Base-by-base conservation (phyloP, 257 asterid species). In the Handroanthus guayacan region DNA sequence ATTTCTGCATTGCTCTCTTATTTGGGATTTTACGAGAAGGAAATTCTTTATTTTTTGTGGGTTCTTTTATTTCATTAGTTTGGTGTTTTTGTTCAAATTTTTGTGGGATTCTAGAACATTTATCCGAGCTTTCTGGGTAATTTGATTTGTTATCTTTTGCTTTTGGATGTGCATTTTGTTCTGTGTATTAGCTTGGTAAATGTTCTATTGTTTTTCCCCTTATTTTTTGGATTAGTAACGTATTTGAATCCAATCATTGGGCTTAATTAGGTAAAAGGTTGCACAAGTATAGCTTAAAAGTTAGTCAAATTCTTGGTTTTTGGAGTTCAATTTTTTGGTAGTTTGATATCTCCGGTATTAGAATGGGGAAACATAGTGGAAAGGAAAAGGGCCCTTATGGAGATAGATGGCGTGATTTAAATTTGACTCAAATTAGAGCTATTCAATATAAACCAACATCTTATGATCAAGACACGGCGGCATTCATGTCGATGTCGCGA, bases 401-500 rank as follows among this genome's bases (percentile, higher is more conserved):
- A 25, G 84, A 85, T 47, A 92, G 77, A 76, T 84, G 94, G 79
- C 83, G 86, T 37, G 87, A 77, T 38, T 38, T 82, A 38, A 81
- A 52, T 77, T 48, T 65, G 70, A 85, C 86, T 76, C 88, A 86
- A 68, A 82, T 80, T 66, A 82, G 84, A 51, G 63, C 74, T n/a
- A 63, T 77, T n/a, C 87, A 83, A 20, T 82, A 72, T 55, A 84
- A 89, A 72, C 79, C 85, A 1, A 81, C 79, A 60, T 76, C 80
- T 38, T 85, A 83, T 71, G 94, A 94, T 64, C 85, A 84, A 18
- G 98, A 94, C 41, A 85, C 88, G 0, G 89, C 85, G 20, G 82
- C 85, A 37, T 91, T 94, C 90, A 85, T 91, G 78, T 83, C 92
- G 1, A 76, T 91, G 92, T 82, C 97, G 9, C 87, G 78, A 31